Base-by-base conservation (phyloP, 345 rosid genomes). In the Euphorbia lathyris region DNA sequence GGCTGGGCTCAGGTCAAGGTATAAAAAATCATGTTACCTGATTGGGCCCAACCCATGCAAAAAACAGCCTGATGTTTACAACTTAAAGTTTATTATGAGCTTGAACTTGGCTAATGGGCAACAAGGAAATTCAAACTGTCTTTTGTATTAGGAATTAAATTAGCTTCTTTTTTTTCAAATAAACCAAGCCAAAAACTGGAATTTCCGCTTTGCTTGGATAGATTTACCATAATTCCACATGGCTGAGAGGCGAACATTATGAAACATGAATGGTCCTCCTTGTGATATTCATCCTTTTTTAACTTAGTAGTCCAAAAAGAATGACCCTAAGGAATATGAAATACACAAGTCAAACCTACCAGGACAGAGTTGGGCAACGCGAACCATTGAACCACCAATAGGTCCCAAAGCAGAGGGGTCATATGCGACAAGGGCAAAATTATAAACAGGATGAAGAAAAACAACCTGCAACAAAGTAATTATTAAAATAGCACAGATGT, bases 391-490 rank as follows among this genome's bases (percentile, higher is more conserved):
- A 70, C 87, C 88, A 74, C 91, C 90, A 72, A 81, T 82, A 74
- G 86, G 71, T 58, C 87, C 97, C 72, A 95, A 29, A 55, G 91
- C 91, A 69, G 89, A 82, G 25, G 97, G 97, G 64, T 95, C 86
- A 80, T 92, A 95, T 14, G 96, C 96, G 76, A 95, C 92, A 70
- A 92, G 86, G 67, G 97, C 96, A 77, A 83, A 95, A 77, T 95
- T 95, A 78, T 88, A 91, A 79, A 95, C 97, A 69, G 97, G 99
- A 80, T 95, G 99, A 75, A 95, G 96, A 77, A 92, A 95, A 72
- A 92, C 92, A 74, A 95, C 93, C 99, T 92, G 86, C 66, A 81
- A 43, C 59, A 58, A 48, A 72, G 55, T 59, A 55, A 59, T 47
- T 77, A 64, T 69, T 76, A 69, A 72, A 61, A 47, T 30, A 47